Conservation (phyloP, 2,329 filamentous ascomycete species). For the Scleromitrula shiraiana region DNA sequence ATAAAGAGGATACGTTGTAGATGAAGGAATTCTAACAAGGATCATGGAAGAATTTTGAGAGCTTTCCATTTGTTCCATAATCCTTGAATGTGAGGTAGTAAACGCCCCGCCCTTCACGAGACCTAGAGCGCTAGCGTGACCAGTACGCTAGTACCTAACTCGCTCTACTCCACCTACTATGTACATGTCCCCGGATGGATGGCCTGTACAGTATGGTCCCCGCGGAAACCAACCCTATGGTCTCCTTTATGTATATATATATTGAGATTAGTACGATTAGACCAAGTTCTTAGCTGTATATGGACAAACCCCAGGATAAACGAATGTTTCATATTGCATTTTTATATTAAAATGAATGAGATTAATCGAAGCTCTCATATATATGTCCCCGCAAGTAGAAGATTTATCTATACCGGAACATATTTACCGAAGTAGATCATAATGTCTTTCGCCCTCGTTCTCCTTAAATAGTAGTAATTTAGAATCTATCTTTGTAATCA, state of each 20-base stretch:
- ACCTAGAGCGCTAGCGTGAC: no score
- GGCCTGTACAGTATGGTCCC: no score
- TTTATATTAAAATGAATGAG: background rate
- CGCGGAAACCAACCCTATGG: no score
- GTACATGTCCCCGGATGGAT: no score
- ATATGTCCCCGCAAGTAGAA: background rate
- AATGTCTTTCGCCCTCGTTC: background rate
- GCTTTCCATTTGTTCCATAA: background rate
- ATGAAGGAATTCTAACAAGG: background rate
- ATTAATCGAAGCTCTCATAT: slow-evolving; percentile 2
- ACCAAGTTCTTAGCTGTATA: no score
- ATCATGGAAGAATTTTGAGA: slow-evolving; percentile 1
- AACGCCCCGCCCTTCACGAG: no score
- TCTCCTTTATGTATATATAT: no score
- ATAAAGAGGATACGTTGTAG: background rate
- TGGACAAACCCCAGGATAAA: no score
- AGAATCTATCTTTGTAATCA: no score
- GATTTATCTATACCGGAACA: background rate
- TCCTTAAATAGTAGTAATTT: background rate
- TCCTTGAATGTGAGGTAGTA: background rate
- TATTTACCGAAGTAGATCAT: slow-evolving; percentile 3
- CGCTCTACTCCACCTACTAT: no score
- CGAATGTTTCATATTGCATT: background rate
- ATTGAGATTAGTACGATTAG: no score
- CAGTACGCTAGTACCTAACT: no score